Evolutionary conservation across 1,139 yeast species (phyloP).

Genomic region (Suhomyces guaymorum): DNA sequence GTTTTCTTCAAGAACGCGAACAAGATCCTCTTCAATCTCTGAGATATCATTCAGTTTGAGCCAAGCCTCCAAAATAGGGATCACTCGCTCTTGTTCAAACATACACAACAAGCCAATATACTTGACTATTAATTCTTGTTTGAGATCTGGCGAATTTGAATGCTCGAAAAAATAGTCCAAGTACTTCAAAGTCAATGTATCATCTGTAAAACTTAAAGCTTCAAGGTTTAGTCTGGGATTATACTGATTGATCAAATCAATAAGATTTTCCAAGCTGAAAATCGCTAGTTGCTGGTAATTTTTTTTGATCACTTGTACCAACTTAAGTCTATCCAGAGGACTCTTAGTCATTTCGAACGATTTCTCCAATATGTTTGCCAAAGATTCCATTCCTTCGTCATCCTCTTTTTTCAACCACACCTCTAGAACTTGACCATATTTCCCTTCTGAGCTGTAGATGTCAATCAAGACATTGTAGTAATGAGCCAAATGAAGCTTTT

Average conservation of each 20-base stretch:
- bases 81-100: conserved; percentile 12
- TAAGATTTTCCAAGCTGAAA: conserved; percentile 39
- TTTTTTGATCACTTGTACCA: conserved; percentile 34
- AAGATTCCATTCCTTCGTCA: conserved; percentile 13
- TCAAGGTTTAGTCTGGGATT: conserved; percentile 41
- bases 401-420: conserved; percentile 31
- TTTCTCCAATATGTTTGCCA: conserved; percentile 35
- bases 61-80: conserved; percentile 19
- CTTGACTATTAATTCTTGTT: conserved; percentile 22
- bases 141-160: background rate
- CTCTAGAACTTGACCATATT: conserved; percentile 50
- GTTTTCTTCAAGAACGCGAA: conserved; percentile 22
- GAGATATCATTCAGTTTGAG: background rate
- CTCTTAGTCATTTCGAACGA: conserved; percentile 36
- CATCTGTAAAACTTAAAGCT: conserved; percentile 31
- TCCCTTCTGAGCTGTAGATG: conserved; percentile 55
- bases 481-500: conserved; percentile 52
- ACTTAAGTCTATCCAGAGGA: conserved; percentile 32
- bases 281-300: conserved; percentile 41
- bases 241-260: conserved; percentile 35
- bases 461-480: conserved; percentile 60
- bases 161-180: conserved; percentile 23
- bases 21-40: conserved; percentile 16
- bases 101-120: conserved; percentile 36
- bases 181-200: conserved; percentile 28